phyloP scores from a whole-genome alignment of 208 protist genomes.

The Trypanosoma boissoni region DNA sequence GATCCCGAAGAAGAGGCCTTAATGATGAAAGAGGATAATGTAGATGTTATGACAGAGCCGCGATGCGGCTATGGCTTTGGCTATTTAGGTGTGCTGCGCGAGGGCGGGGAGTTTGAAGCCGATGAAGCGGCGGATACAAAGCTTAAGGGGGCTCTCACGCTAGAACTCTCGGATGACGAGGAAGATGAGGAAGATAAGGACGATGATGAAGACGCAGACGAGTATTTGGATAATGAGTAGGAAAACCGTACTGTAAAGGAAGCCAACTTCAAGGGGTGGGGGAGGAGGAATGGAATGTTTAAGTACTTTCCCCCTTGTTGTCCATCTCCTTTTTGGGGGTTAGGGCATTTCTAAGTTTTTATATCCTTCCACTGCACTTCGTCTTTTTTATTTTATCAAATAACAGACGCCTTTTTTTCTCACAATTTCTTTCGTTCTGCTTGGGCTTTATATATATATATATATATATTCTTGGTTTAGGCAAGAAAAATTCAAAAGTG shows the following conservation, averaged over 20 bases:
- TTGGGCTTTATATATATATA: constrained; percentile 6
- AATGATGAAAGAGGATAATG: constrained; percentile 22
- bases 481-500: background rate
- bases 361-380: background rate
- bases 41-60: constrained; percentile 32
- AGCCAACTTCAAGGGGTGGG: too few relatives aligned
- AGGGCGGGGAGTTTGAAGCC: constrained; percentile 70
- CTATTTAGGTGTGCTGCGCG: constrained; percentile 70
- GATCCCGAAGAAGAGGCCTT: constrained; percentile 26
- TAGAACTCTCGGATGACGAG: constrained; percentile 37
- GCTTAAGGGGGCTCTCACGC: constrained; percentile 49
- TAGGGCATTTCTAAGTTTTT: too few relatives aligned
- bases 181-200: constrained; percentile 20
- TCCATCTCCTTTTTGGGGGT: too few relatives aligned
- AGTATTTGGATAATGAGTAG: background rate
- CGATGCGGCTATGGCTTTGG: constrained; percentile 79
- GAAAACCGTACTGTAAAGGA: background rate
- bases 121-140: constrained; percentile 58
- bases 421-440: constrained; percentile 1
- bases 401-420: background rate
- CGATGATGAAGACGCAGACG: constrained; percentile 28
- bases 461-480: background rate
- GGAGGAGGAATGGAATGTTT: too few relatives aligned
- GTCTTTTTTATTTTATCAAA: background rate
- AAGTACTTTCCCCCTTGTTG: too few relatives aligned